Conservation (phyloP, 306 rosid genomes). For the Citrullus amarus region DNA sequence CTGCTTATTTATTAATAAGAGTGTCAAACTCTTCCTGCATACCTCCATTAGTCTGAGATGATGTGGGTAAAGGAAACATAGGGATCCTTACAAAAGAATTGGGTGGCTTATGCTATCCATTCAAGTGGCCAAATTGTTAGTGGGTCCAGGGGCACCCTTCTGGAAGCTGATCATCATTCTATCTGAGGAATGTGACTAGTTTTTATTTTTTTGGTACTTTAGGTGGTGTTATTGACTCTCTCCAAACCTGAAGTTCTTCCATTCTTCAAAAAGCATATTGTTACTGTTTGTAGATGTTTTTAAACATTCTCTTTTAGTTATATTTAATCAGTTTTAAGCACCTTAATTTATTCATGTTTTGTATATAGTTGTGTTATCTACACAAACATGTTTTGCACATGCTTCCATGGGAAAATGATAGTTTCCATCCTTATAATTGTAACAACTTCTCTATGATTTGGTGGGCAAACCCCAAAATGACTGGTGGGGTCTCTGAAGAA, state of each 20-base stretch:
- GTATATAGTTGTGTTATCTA: slow-evolving; percentile 3
- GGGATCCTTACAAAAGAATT: slow-evolving; percentile 47
- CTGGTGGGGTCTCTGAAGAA: slow-evolving; percentile 20
- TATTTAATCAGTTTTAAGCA: slow-evolving; percentile 15
- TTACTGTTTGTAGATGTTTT: not conserved
- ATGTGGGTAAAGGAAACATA: slow-evolving; percentile 35
- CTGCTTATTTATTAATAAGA: slow-evolving; percentile 27
- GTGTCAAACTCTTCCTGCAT: slow-evolving; percentile 22
- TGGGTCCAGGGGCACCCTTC: slow-evolving; percentile 34
- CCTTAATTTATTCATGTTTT: not conserved
- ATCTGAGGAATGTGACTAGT: slow-evolving; percentile 3
- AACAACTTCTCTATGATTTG: slow-evolving; percentile 12
- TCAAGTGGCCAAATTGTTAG: slow-evolving; percentile 34
- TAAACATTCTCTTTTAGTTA: slow-evolving; percentile 1
- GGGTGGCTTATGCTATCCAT: slow-evolving; percentile 25
- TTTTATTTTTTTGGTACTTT: slow-evolving; percentile 10
- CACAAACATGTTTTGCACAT: slow-evolving; percentile 28
- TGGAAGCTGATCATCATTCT: not conserved
- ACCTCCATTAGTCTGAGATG: slow-evolving; percentile 16
- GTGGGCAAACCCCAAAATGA: slow-evolving; percentile 15
- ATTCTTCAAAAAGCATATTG: not conserved
- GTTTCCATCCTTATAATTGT: slow-evolving; percentile 14
- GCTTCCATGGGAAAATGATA: slow-evolving; percentile 19
- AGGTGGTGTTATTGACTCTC: not conserved
- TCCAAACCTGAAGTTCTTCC: not conserved